phyloP scores from a whole-genome alignment of 2,329 filamentous ascomycete species.

The Neurospora sp. region DNA sequence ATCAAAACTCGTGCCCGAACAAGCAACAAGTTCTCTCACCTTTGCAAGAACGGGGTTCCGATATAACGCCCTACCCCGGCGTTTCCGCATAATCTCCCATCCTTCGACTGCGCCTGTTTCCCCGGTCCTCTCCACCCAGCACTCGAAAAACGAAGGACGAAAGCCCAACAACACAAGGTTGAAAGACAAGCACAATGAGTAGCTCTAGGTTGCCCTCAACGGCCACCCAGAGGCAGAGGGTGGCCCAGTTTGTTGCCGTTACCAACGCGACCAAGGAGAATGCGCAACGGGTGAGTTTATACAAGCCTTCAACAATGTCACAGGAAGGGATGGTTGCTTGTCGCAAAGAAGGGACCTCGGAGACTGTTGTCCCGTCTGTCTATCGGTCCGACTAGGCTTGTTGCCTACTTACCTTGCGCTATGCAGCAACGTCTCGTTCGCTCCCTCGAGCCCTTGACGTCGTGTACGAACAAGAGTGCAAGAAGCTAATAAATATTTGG shows the following conservation, averaged over 20 bases:
- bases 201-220: constrained; percentile 19
- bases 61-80: not conserved
- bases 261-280: constrained; percentile 35
- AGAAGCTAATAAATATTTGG: not conserved
- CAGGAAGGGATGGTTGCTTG: not conserved
- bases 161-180: not conserved
- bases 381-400: constrained; percentile 18
- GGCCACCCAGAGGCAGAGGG: constrained; percentile 27
- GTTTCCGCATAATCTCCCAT: not conserved
- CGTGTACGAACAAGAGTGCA: constrained; percentile 2
- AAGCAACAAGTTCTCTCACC: not conserved
- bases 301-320: not conserved
- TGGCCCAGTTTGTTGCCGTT: constrained; percentile 31
- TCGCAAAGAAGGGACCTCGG: not conserved
- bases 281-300: constrained; percentile 32
- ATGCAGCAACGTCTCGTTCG: constrained; percentile 1
- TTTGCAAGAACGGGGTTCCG: not conserved
- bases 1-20: not conserved
- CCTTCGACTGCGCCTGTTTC: not conserved
- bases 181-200: not conserved
- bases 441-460: constrained; percentile 9
- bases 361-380: constrained; percentile 5
- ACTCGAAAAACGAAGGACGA: not conserved
- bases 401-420: not conserved
- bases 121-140: not conserved